phyloP scores from a whole-genome alignment of 257 asterid genomes.

The Anisodus acutangulus region DNA sequence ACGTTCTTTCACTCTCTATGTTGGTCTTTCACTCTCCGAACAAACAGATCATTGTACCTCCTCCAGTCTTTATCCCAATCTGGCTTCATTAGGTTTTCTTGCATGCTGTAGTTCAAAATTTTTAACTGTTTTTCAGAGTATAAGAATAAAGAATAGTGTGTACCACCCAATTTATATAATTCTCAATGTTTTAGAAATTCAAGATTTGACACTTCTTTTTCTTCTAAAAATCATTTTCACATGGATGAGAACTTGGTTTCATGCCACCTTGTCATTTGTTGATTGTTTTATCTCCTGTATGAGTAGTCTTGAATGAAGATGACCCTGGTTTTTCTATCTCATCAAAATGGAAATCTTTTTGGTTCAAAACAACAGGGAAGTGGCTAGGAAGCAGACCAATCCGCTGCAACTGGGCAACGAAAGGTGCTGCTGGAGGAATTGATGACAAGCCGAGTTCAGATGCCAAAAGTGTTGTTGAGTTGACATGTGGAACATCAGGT shows the following conservation, averaged over 20 bases:
- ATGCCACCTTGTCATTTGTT: neutral
- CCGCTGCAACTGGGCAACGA: conserved; percentile 92
- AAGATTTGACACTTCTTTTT: neutral
- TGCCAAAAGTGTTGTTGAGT: conserved; percentile 57
- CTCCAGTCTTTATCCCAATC: neutral
- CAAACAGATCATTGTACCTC: neutral
- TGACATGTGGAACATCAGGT: conserved; percentile 72
- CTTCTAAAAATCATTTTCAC: neutral
- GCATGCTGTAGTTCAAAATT: neutral
- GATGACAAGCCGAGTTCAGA: conserved; percentile 69
- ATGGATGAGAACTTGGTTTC: neutral
- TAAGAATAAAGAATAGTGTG: neutral
- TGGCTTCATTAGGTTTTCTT: conserved; percentile 16
- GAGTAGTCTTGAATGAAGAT: neutral
- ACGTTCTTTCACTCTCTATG: conserved; percentile 7
- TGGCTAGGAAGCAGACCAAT: conserved; percentile 92
- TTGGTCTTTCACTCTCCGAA: neutral
- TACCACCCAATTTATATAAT: neutral
- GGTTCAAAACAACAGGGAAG: conserved; percentile 52
- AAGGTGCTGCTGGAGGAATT: conserved; percentile 60
- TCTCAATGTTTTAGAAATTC: neutral
- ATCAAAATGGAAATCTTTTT: neutral
- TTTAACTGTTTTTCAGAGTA: neutral
- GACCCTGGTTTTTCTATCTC: neutral
- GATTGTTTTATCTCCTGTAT: neutral